phyloP scores from a whole-genome alignment of 129 eudicot species.

The Artemisia argyi region DNA sequence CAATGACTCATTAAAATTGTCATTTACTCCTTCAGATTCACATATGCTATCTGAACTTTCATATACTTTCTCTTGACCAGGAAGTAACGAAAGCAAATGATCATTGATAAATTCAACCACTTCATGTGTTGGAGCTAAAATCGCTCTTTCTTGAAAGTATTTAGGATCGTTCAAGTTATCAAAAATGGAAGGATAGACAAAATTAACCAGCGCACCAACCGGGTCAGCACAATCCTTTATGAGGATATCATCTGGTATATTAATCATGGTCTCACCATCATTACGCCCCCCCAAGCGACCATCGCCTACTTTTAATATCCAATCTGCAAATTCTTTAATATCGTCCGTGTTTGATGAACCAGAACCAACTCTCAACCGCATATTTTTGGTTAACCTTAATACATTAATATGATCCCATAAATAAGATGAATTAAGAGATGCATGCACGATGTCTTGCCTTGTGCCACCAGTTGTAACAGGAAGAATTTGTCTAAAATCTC shows the following conservation, averaged over 20 bases:
- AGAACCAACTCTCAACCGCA: background rate
- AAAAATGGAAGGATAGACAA: background rate
- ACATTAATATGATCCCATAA: background rate
- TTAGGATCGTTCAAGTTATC: background rate
- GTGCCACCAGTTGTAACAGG: background rate
- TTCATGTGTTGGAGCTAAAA: slow-evolving; percentile 19
- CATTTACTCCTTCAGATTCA: background rate
- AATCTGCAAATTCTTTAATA: background rate
- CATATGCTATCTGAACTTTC: background rate
- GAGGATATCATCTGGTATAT: background rate
- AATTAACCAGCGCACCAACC: background rate
- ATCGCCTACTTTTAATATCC: background rate
- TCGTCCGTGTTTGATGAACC: background rate
- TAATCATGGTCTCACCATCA: background rate
- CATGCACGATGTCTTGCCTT: background rate
- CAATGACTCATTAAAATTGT: background rate
- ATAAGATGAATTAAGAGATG: background rate
- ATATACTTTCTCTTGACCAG: background rate
- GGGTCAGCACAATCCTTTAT: background rate
- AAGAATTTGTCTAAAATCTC: background rate
- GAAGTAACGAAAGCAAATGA: background rate
- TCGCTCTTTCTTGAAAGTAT: slow-evolving; percentile 17
- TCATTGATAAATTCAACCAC: slow-evolving; percentile 13
- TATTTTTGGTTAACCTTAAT: background rate
- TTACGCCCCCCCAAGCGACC: background rate